Conservation (phyloP, 2,329 filamentous ascomycete species). For the Atkinsonella texensis region DNA sequence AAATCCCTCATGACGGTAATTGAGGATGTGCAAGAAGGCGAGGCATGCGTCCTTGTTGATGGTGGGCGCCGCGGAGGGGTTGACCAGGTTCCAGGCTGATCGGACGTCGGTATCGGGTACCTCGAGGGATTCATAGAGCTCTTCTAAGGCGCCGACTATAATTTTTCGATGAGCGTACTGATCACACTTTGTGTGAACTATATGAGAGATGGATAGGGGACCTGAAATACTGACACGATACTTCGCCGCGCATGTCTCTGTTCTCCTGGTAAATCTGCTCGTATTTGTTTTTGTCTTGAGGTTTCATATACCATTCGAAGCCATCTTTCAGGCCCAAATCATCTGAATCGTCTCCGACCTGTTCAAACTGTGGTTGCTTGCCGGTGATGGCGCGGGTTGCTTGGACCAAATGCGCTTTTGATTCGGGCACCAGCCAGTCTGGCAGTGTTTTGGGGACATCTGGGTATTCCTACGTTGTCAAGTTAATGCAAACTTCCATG, state of each 20-base stretch:
- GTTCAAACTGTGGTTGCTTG: conserved; percentile 72
- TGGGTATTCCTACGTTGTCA: conserved; percentile 56
- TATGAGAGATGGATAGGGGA: no score
- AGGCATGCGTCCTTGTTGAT: conserved; percentile 94
- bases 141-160: conserved; percentile 62
- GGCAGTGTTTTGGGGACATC: conserved; percentile 80
- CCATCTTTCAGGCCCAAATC: conserved; percentile 80
- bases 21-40: conserved; percentile 92
- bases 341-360: conserved; percentile 72
- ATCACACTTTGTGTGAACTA: no score
- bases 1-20: conserved; percentile 89
- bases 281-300: conserved; percentile 82
- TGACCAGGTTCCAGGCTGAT: conserved; percentile 94
- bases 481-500: no score
- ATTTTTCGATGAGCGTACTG: background rate
- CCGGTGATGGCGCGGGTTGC: conserved; percentile 69
- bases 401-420: conserved; percentile 81
- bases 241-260: conserved; percentile 74
- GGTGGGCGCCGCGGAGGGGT: conserved; percentile 68
- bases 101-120: conserved; percentile 69
- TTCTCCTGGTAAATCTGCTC: conserved; percentile 95
- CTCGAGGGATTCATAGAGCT: conserved; percentile 73
- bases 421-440: conserved; percentile 95
- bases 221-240: conserved; percentile 48
- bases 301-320: conserved; percentile 99